Base-by-base conservation (phyloP, 495 filamentous ascomycete genomes). In the Letharia lupina region DNA sequence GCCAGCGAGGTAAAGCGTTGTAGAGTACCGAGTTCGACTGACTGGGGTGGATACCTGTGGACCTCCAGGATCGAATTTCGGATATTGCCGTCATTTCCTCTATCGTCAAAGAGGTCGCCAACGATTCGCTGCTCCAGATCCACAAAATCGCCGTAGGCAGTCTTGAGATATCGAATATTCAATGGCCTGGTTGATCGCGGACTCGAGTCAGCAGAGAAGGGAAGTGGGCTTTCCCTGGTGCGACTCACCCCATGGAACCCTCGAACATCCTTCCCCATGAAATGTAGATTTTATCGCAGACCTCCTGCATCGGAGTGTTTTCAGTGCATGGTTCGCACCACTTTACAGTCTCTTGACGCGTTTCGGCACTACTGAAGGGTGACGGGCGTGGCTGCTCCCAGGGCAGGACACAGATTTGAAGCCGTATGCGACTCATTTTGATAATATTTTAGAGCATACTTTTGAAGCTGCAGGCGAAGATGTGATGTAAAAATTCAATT, bases 91-190 rank as follows among this genome's bases (percentile, higher is more conserved):
- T 58, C 42, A 28, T 47, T 42, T 6, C 56, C 52, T 62, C 68
- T 66, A 20, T 72, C 70, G 35, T 72, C 70, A n/a, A 72, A 72
- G 52, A 70, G 56, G 44, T 70, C 63, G 45, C 70, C 64, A 3
- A 57, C 54, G 33, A 72, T 47, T 28, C 48, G 66, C 41, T 68
- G 58, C 18, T 62, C 39, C 33, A 67, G 56, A 48, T 68, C 66
- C 35, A 72, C 39, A 16, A 62, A 47, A 41, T 65, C 60, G 10
- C 68, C 70, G 28, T 65, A 66, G 16, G 58, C 59, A 9, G 62
- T 67, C 28, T 68, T 64, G 31, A 72, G 64, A 28, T 68, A 37
- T 18, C 68, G 70, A 23, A 70, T 63, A 9, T 60, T 68, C 16
- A 72, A 54, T 44, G 54, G 33, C 12, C 70, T 72, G 62, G 2